Evolutionary conservation across 208 protist genomes (phyloP).

Genomic region (Crithidia mellificae): DNA sequence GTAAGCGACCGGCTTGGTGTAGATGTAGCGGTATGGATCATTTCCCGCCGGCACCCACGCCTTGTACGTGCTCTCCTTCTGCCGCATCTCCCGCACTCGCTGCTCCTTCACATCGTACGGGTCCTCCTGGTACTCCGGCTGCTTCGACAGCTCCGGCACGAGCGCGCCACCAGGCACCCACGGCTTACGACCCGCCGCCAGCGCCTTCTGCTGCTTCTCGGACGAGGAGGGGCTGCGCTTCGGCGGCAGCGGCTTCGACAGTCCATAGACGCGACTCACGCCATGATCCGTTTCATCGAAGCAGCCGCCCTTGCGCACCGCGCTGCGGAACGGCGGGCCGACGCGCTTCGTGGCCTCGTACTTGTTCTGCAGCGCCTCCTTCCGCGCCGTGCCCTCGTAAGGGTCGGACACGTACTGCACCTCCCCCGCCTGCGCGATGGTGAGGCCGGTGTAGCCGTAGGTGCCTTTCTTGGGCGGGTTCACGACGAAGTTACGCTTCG

Average conservation of each 20-base stretch:
- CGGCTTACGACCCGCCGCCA: slow-evolving; percentile 39
- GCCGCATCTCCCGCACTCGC: slow-evolving; percentile 51
- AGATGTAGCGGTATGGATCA: slow-evolving; percentile 81
- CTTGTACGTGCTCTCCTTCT: slow-evolving; percentile 71
- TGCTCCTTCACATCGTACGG: slow-evolving; percentile 88
- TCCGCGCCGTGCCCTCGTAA: slow-evolving; percentile 45
- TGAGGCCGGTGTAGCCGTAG: slow-evolving; percentile 84
- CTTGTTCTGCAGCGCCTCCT: slow-evolving; percentile 43
- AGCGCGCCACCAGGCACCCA: slow-evolving; percentile 80
- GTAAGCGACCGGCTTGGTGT: slow-evolving; percentile 71
- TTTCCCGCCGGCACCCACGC: slow-evolving; percentile 75
- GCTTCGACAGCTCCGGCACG: slow-evolving; percentile 63
- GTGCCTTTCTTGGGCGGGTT: slow-evolving; percentile 90
- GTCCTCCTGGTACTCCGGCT: slow-evolving; percentile 90
- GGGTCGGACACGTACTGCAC: slow-evolving; percentile 85
- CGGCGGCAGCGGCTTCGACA: slow-evolving; percentile 74
- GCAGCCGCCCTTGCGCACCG: slow-evolving; percentile 64
- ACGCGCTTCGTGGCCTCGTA: slow-evolving; percentile 22
- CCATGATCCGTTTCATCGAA: slow-evolving; percentile 81
- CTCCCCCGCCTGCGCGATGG: slow-evolving; percentile 76
- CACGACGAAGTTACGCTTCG: slow-evolving; percentile 71
- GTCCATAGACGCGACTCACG: slow-evolving; percentile 75
- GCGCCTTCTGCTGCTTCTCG: slow-evolving; percentile 3
- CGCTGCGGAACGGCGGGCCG: slow-evolving; percentile 59
- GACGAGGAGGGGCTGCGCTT: slow-evolving; percentile 31